Conservation (phyloP, 2,329 filamentous ascomycete species). For the Colletotrichum higginsianum region DNA sequence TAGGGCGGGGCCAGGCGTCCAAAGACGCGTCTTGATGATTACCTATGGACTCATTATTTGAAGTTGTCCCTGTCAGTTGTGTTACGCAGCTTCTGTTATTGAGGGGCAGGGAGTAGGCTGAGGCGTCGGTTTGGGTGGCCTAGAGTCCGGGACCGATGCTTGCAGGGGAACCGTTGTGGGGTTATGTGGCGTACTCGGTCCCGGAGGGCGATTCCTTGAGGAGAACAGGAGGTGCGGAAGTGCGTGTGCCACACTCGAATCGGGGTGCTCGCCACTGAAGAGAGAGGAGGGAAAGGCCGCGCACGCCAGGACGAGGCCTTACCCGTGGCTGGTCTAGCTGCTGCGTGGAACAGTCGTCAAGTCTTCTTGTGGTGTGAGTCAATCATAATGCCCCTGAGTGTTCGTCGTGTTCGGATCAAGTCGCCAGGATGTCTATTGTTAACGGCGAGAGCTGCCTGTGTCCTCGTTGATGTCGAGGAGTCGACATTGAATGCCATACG, state of each 20-base stretch:
- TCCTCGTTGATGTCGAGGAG: neutral
- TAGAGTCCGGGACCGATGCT: conserved; percentile 27
- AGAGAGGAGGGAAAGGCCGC: conserved; percentile 18
- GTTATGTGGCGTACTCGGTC: conserved; percentile 24
- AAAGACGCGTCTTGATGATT: conserved; percentile 22
- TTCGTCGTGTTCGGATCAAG: conserved; percentile 23
- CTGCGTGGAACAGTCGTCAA: conserved; percentile 29
- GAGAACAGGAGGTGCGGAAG: neutral
- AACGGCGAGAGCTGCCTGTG: conserved; percentile 6
- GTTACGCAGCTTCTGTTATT: conserved; percentile 26
- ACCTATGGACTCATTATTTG: conserved; percentile 7
- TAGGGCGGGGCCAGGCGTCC: conserved; percentile 7
- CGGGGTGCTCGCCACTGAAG: conserved; percentile 30
- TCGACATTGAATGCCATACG: neutral
- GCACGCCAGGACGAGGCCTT: conserved; percentile 35
- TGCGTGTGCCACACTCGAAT: conserved; percentile 21
- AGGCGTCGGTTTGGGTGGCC: conserved; percentile 14
- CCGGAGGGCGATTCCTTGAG: conserved; percentile 20
- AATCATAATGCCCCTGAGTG: neutral
- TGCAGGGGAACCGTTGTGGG: conserved; percentile 20
- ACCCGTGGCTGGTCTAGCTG: conserved; percentile 1
- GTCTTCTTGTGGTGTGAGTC: conserved; percentile 32
- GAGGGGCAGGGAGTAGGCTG: conserved; percentile 3
- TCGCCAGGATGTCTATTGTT: conserved; percentile 8
- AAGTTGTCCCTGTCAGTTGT: conserved; percentile 12